Conservation (phyloP, 2,329 filamentous ascomycete genomes). For the Fusarium miscanthi region DNA sequence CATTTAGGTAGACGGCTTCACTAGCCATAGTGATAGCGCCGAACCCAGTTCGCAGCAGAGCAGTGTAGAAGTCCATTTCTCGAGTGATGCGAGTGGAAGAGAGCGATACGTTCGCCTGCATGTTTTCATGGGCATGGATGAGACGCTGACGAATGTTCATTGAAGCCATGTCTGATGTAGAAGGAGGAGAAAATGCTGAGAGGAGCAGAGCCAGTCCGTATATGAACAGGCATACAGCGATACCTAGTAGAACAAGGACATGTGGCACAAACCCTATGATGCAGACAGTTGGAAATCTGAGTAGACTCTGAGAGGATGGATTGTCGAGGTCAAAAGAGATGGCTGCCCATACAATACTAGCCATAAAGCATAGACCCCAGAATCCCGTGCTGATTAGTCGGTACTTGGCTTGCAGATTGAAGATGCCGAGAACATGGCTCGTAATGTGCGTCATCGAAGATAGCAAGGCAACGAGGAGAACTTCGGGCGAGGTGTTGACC, state of each 20-base stretch:
- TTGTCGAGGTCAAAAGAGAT: conserved; percentile 71
- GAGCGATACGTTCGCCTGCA: conserved; percentile 91
- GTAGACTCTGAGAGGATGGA: conserved; percentile 70
- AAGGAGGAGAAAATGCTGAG: conserved; percentile 65
- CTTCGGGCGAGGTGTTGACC: conserved; percentile 89
- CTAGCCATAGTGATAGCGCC: conserved; percentile 91
- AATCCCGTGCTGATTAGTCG: conserved; percentile 88
- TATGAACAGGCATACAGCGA: conserved; percentile 78
- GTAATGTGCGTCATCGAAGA: conserved; percentile 89
- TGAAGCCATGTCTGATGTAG: conserved; percentile 41
- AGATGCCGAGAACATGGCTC: conserved; percentile 83
- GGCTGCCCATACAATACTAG: conserved; percentile 82
- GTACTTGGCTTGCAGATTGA: conserved; percentile 81
- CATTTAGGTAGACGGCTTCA: conserved; percentile 95
- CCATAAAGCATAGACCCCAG: conserved; percentile 93
- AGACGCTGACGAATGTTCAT: conserved; percentile 70
- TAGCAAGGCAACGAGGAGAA: conserved; percentile 87
- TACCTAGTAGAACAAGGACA: conserved; percentile 85
- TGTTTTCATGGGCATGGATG: conserved; percentile 80
- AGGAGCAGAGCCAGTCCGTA: conserved; percentile 81
- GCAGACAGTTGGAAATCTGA: conserved; percentile 92
- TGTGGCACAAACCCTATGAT: conserved; percentile 96
- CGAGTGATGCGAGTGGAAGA: conserved; percentile 82
- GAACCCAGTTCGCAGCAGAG: conserved; percentile 87
- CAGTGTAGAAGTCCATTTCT: conserved; percentile 96